phyloP scores from a whole-genome alignment of 208 protist genomes.

The Acanthamoeba castellanii region DNA sequence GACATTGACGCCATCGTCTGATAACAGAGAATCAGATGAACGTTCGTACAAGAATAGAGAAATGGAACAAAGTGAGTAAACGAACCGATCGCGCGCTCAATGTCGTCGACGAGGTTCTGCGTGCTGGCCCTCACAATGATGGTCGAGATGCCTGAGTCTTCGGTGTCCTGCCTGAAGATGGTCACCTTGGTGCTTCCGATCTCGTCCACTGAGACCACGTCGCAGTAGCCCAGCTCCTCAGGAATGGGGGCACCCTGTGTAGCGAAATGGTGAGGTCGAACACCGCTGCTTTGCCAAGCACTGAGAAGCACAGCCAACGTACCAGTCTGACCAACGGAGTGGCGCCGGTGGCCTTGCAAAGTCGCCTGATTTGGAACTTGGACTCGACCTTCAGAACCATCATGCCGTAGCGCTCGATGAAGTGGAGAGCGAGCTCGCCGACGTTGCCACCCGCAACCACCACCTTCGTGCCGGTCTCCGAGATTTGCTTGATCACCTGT shows the following conservation, averaged over 20 bases:
- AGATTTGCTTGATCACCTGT: conserved; percentile 95
- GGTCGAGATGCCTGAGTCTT: conserved; percentile 91
- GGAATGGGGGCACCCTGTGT: conserved; percentile 87
- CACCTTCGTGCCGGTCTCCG: conserved; percentile 97
- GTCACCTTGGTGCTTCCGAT: conserved; percentile 96
- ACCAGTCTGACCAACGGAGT: conserved; percentile 94
- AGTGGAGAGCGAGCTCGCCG: conserved; percentile 99
- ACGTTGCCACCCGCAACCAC: conserved; percentile 98
- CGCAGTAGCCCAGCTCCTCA: conserved; percentile 97
- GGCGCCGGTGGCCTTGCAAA: conserved; percentile 97
- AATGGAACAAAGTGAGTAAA: background rate
- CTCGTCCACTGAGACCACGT: conserved; percentile 96
- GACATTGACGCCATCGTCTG: conserved; percentile 98
- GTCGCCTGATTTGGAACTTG: conserved; percentile 99
- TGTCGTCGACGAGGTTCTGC: conserved; percentile 98
- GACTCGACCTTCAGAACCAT: conserved; percentile 98
- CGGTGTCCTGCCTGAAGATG: conserved; percentile 95
- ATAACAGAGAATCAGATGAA: background rate
- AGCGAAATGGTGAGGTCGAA: background rate
- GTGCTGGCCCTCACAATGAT: conserved; percentile 99
- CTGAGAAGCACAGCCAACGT: background rate
- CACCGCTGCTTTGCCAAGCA: background rate
- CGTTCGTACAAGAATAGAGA: background rate
- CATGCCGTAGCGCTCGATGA: conserved; percentile 98
- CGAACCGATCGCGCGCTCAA: conserved; percentile 91